Conservation (phyloP, 2,329 filamentous ascomycete genomes). For the Fusarium liriodendri region DNA sequence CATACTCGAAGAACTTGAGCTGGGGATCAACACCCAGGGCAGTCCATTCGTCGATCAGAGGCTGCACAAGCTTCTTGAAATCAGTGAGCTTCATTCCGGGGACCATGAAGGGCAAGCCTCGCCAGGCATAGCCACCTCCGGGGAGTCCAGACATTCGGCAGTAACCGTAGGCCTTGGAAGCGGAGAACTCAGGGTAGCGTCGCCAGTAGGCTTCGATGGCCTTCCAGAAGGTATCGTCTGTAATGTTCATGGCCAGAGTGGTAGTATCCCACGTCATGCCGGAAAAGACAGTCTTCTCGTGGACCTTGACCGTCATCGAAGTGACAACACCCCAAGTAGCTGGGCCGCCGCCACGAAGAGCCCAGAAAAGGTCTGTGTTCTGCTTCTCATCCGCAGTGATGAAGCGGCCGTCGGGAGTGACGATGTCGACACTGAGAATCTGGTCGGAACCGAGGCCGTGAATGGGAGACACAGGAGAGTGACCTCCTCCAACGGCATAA, state of each 20-base stretch:
- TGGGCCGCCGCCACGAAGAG: constrained; percentile 57
- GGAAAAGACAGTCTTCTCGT: constrained; percentile 46
- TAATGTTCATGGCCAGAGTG: constrained; percentile 43
- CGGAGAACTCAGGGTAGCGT: constrained; percentile 46
- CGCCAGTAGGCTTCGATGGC: constrained; percentile 48
- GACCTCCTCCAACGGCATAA: constrained; percentile 56
- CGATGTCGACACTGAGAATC: constrained; percentile 59
- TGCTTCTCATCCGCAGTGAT: constrained; percentile 52
- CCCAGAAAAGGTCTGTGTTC: constrained; percentile 62
- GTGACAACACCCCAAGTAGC: constrained; percentile 55
- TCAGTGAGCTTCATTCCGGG: constrained; percentile 48
- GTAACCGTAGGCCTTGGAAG: constrained; percentile 44
- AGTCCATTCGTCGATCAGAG: constrained; percentile 45
- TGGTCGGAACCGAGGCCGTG: constrained; percentile 60
- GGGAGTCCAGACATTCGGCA: background rate
- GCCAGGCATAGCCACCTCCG: background rate
- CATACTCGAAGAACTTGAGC: constrained; percentile 49
- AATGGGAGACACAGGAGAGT: constrained; percentile 58
- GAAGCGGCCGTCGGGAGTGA: constrained; percentile 56
- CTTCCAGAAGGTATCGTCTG: constrained; percentile 48
- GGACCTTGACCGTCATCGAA: constrained; percentile 48
- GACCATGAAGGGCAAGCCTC: constrained; percentile 37
- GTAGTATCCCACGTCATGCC: constrained; percentile 52
- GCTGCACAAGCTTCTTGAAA: constrained; percentile 47
- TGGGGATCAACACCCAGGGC: constrained; percentile 45